Evolutionary conservation across 805 yeast genomes (phyloP).

Genomic region (Blastobotrys mokoenaii): DNA sequence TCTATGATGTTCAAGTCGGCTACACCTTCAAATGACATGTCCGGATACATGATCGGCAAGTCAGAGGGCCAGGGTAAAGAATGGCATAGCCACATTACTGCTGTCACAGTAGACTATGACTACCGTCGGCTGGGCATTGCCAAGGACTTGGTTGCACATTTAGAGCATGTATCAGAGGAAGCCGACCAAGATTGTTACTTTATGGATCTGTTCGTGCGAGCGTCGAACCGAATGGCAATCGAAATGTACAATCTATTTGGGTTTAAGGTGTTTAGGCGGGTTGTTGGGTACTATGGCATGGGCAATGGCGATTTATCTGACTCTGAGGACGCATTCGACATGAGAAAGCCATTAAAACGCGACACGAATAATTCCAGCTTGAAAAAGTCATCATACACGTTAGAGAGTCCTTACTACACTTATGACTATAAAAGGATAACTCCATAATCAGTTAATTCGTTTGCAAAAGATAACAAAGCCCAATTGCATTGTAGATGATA

Average conservation of each 20-base stretch:
- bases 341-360: conserved; percentile 33
- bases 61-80: conserved; percentile 78
- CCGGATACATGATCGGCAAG: conserved; percentile 75
- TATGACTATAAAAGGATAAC: conserved; percentile 17
- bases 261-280: conserved; percentile 76
- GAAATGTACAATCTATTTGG: conserved; percentile 81
- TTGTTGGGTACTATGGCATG: conserved; percentile 75
- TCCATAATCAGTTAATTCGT: not conserved
- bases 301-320: conserved; percentile 28
- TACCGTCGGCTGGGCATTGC: conserved; percentile 86
- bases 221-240: conserved; percentile 72
- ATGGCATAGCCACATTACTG: conserved; percentile 97
- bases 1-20: conserved; percentile 72
- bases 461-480: too few species aligned
- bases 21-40: conserved; percentile 30
- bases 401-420: conserved; percentile 19
- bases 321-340: conserved; percentile 75
- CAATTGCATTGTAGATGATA: too few species aligned
- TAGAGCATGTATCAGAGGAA: conserved; percentile 67
- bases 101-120: conserved; percentile 79
- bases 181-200: conserved; percentile 76
- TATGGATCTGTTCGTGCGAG: conserved; percentile 85
- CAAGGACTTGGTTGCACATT: conserved; percentile 60
- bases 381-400: conserved; percentile 20
- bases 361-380: conserved; percentile 26